Conservation (phyloP, 331 rosid genomes). For the Arachis monticola region DNA sequence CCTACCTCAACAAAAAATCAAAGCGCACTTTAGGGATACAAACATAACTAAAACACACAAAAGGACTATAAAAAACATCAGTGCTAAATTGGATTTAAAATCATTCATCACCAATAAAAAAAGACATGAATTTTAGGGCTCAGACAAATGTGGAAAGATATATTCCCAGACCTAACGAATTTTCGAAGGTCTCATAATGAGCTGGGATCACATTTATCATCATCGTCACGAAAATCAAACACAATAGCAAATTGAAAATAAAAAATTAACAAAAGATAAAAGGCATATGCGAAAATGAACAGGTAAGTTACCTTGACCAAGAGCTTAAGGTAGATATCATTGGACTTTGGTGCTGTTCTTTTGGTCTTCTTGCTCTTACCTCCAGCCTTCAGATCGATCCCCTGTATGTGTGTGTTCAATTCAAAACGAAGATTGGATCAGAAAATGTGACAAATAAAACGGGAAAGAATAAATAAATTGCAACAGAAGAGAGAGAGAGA, state of each 20-base stretch:
- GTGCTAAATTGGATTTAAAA: neutral
- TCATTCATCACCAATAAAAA: neutral
- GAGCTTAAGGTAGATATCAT: constrained; percentile 81
- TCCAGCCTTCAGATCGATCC: constrained; percentile 90
- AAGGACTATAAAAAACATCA: too few relatives aligned
- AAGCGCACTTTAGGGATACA: too few relatives aligned
- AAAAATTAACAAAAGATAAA: neutral
- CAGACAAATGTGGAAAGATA: constrained; percentile 45
- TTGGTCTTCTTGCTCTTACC: constrained; percentile 87
- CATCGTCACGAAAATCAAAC: constrained; percentile 10
- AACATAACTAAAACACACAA: neutral
- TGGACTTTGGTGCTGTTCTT: constrained; percentile 88
- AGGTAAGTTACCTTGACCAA: constrained; percentile 46
- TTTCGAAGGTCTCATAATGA: constrained; percentile 50
- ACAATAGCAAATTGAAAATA: neutral
- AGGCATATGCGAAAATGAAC: neutral
- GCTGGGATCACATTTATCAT: constrained; percentile 57
- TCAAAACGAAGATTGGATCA: constrained; percentile 22
- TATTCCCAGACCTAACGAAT: constrained; percentile 43
- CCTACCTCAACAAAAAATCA: too few relatives aligned
- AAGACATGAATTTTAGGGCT: neutral
- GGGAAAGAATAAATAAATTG: neutral
- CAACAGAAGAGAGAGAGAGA: neutral
- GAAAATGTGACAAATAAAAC: neutral
- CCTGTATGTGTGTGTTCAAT: constrained; percentile 48